Percentiles rank a stretch among this genome's conserved stretches.
phyloP scores from a whole-genome alignment of 345 rosid species.

The Trapa bicornis region DNA sequence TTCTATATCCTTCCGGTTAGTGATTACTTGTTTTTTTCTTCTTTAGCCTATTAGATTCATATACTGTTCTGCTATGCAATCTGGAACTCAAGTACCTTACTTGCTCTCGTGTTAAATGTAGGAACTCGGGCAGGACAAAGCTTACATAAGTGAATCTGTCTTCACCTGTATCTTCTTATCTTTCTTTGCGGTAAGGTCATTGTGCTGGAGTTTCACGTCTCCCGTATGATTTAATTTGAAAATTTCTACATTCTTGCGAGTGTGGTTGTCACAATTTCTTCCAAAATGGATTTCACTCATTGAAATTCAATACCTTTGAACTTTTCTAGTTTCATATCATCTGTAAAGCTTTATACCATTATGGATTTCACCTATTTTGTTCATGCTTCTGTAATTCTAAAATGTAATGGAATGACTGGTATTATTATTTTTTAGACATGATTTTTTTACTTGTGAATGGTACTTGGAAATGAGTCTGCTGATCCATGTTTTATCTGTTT shows the following conservation, averaged over 20 bases:
- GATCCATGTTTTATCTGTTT: slow-evolving; percentile 12
- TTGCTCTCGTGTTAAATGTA: slow-evolving; percentile 15
- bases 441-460: not conserved
- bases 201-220: not conserved
- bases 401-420: not conserved
- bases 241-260: not conserved
- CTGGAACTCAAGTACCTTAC: not conserved
- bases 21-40: not conserved
- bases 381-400: not conserved
- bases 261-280: not conserved
- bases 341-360: not conserved
- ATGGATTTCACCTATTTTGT: not conserved
- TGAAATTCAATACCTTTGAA: not conserved
- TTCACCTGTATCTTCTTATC: slow-evolving; percentile 59
- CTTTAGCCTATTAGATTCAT: not conserved
- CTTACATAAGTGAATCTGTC: slow-evolving; percentile 14
- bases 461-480: not conserved
- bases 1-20: slow-evolving; percentile 81
- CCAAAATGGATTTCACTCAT: not conserved
- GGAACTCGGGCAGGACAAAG: slow-evolving; percentile 90
- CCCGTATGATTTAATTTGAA: not conserved
- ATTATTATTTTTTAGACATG: not conserved
- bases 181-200: slow-evolving; percentile 58
- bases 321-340: not conserved
- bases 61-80: not conserved